phyloP scores from a whole-genome alignment of 1,139 yeast species.

The Pneumocystis sp. region DNA sequence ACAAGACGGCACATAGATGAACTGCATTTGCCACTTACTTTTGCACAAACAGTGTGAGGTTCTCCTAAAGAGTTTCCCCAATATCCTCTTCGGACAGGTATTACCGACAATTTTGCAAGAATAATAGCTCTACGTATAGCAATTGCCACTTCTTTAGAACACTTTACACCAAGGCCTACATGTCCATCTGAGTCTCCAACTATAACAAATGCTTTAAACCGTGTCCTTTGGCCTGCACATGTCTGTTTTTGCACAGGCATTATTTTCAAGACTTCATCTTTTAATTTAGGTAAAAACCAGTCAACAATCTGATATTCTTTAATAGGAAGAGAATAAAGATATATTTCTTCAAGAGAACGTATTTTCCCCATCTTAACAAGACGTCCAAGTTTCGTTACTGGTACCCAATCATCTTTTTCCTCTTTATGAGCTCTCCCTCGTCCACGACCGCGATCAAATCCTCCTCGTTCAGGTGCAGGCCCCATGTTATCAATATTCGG shows the following conservation, averaged over 20 bases:
- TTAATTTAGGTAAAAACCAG: conserved; percentile 84
- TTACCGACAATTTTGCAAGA: conserved; percentile 96
- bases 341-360: conserved; percentile 92
- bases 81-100: conserved; percentile 99
- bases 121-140: conserved; percentile 99
- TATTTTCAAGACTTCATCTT: conserved; percentile 81
- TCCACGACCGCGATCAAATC: conserved; percentile 42
- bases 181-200: conserved; percentile 99
- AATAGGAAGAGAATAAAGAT: conserved; percentile 98
- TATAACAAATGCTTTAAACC: conserved; percentile 99
- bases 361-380: conserved; percentile 98
- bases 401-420: conserved; percentile 99
- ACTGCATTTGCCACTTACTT: conserved; percentile 54
- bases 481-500: not conserved
- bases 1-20: conserved; percentile 95
- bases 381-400: conserved; percentile 99
- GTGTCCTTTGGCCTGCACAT: conserved; percentile 99
- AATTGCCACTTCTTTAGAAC: conserved; percentile 99
- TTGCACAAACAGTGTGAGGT: conserved; percentile 97
- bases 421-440: conserved; percentile 47
- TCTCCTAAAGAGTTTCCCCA: conserved; percentile 99
- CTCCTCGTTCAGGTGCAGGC: conserved; percentile 21
- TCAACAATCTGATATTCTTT: conserved; percentile 99
- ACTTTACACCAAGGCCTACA: conserved; percentile 99
- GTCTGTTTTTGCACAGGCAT: conserved; percentile 99